Percentiles rank a stretch among this genome's conserved stretches.
phyloP scores from a whole-genome alignment of 345 rosid genomes.

The Erodium maritimum region DNA sequence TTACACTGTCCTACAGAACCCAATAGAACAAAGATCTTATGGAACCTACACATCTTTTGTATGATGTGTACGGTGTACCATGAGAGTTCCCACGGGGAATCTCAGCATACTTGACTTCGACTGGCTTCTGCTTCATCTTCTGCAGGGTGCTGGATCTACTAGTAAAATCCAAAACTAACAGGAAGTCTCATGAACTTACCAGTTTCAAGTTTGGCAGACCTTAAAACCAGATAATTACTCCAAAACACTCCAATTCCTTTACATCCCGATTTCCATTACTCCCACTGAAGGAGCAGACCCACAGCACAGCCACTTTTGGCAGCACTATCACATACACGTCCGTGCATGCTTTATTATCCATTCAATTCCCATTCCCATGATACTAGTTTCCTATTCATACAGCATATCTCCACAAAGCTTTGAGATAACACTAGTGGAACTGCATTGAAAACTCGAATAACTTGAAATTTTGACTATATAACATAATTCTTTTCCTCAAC shows the following conservation, averaged over 20 bases:
- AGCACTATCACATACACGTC: neutral
- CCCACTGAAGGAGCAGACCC: neutral
- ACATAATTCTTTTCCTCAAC: neutral
- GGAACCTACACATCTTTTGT: too few species aligned
- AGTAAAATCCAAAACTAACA: too few species aligned
- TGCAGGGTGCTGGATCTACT: too few species aligned
- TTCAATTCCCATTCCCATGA: neutral
- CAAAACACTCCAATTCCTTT: neutral
- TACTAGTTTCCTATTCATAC: neutral
- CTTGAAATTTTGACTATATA: neutral
- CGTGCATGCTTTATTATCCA: neutral
- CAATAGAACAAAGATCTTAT: too few species aligned
- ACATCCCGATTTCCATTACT: neutral
- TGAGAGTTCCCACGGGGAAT: neutral
- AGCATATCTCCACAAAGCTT: neutral
- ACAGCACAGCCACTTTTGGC: neutral
- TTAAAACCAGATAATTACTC: neutral
- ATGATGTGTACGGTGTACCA: neutral
- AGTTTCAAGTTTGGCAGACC: neutral
- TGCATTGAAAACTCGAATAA: neutral
- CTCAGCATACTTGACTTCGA: neutral
- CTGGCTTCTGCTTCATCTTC: neutral
- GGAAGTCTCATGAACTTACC: neutral
- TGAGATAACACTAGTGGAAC: neutral
- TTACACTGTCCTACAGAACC: too few species aligned